Conservation (phyloP, 179 eudicot species). For the Beta corolliflora region DNA sequence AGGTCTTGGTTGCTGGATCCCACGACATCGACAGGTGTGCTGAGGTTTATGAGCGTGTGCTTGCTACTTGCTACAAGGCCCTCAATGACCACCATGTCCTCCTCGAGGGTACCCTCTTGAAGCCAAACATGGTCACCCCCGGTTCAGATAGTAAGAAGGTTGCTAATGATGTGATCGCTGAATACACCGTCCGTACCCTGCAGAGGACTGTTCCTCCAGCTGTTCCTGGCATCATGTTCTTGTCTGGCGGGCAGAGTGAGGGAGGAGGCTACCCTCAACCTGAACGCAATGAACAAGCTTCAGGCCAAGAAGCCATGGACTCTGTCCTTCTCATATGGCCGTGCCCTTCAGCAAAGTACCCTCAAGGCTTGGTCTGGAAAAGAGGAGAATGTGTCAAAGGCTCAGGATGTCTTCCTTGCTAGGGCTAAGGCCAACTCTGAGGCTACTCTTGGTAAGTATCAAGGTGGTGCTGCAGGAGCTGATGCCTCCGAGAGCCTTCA, state of each 20-base stretch:
- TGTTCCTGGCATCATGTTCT: slow-evolving; percentile 79
- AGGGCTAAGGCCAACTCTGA: slow-evolving; percentile 89
- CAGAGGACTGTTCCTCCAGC: slow-evolving; percentile 85
- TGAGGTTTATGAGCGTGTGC: slow-evolving; percentile 85
- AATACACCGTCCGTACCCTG: slow-evolving; percentile 77
- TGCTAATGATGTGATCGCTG: slow-evolving; percentile 72
- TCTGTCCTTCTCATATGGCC: slow-evolving; percentile 80
- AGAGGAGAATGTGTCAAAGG: slow-evolving; percentile 61
- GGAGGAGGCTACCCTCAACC: slow-evolving; percentile 81
- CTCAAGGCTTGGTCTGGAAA: slow-evolving; percentile 89
- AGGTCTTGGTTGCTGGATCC: slow-evolving; percentile 81
- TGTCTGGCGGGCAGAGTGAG: slow-evolving; percentile 97
- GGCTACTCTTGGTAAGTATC: slow-evolving; percentile 80
- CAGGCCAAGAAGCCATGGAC: slow-evolving; percentile 83
- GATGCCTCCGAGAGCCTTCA: slow-evolving; percentile 87
- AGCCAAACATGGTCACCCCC: slow-evolving; percentile 94
- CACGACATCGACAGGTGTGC: slow-evolving; percentile 88
- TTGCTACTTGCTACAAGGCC: slow-evolving; percentile 89
- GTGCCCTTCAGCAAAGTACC: slow-evolving; percentile 88
- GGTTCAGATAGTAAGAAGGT: slow-evolving; percentile 80
- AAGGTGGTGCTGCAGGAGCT: slow-evolving; percentile 59
- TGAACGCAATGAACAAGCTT: slow-evolving; percentile 84
- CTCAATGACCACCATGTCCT: slow-evolving; percentile 92
- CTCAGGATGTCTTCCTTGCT: slow-evolving; percentile 64
- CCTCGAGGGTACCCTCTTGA: slow-evolving; percentile 80